Percentiles rank a stretch among this genome's conserved stretches.
Evolutionary conservation across 2,329 filamentous ascomycete species (phyloP).

Genomic region (Ceratocystis albifundus): DNA sequence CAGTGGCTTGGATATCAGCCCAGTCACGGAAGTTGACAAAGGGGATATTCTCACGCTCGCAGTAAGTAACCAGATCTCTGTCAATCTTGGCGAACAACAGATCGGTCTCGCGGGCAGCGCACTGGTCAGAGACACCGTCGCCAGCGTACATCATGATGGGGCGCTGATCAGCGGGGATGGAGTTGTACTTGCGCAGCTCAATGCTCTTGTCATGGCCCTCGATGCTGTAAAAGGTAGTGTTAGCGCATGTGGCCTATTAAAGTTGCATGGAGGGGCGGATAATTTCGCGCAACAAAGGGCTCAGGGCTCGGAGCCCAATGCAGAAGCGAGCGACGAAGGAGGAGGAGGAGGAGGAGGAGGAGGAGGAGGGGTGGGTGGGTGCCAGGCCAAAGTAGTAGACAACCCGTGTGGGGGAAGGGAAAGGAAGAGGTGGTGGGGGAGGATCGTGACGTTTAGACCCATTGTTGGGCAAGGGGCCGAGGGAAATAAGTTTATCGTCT

Average conservation of each 20-base stretch:
- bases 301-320: background rate
- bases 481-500: slow-evolving; percentile 38
- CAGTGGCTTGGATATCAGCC: slow-evolving; percentile 61
- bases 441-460: slow-evolving; percentile 11
- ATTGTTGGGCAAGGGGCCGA: background rate
- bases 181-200: slow-evolving; percentile 77
- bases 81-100: slow-evolving; percentile 83
- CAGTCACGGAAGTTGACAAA: slow-evolving; percentile 84
- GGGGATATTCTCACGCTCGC: slow-evolving; percentile 69
- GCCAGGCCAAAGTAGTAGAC: background rate
- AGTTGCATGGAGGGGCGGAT: background rate
- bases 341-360: too few relatives aligned
- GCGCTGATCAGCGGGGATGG: slow-evolving; percentile 52
- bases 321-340: background rate
- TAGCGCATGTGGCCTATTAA: background rate
- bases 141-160: slow-evolving; percentile 90
- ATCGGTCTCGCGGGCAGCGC: slow-evolving; percentile 84
- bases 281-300: background rate
- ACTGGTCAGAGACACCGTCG: slow-evolving; percentile 85
- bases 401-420: background rate
- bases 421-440: background rate
- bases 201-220: slow-evolving; percentile 97
- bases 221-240: slow-evolving; percentile 37
- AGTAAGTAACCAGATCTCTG: slow-evolving; percentile 74
- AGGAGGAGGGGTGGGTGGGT: too few relatives aligned